phyloP scores from a whole-genome alignment of 495 filamentous ascomycete genomes.

The Penicillium goetzii region DNA sequence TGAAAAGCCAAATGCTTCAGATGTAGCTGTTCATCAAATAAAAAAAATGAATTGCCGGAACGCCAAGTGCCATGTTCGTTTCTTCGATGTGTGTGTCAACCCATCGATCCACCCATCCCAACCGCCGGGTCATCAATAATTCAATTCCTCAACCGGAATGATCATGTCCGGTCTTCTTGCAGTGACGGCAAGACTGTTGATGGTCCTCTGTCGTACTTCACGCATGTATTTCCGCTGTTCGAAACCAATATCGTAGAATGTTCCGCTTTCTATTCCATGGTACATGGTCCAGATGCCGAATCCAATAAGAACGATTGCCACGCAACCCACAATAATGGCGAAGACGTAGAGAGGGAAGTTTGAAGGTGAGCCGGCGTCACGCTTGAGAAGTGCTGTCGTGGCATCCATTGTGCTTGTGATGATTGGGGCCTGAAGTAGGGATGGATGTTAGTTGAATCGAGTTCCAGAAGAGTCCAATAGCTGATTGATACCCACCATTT shows the following conservation, averaged over 20 bases:
- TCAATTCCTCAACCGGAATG: conserved; percentile 24
- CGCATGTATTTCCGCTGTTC: conserved; percentile 38
- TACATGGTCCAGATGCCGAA: conserved; percentile 32
- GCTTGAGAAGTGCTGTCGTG: conserved; percentile 21
- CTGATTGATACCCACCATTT: conserved; percentile 3
- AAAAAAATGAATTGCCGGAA: neutral
- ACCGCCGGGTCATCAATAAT: conserved; percentile 7
- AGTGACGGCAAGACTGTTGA: conserved; percentile 25
- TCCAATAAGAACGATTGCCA: conserved; percentile 29
- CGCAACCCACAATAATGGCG: conserved; percentile 32
- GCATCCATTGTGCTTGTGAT: conserved; percentile 10
- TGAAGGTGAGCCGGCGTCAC: conserved; percentile 9
- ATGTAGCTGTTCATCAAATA: neutral
- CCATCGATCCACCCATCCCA: neutral
- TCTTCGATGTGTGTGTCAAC: neutral
- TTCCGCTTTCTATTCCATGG: conserved; percentile 21
- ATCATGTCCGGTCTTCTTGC: conserved; percentile 34
- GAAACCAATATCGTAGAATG: conserved; percentile 16
- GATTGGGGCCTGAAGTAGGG: conserved; percentile 9
- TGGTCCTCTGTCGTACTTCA: conserved; percentile 30
- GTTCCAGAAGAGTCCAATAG: neutral
- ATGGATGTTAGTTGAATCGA: neutral
- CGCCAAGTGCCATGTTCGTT: neutral
- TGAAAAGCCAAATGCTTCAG: neutral
- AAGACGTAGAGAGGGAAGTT: conserved; percentile 35